Conservation (phyloP, 441 rosid species). For the Biscutella laevigata region DNA sequence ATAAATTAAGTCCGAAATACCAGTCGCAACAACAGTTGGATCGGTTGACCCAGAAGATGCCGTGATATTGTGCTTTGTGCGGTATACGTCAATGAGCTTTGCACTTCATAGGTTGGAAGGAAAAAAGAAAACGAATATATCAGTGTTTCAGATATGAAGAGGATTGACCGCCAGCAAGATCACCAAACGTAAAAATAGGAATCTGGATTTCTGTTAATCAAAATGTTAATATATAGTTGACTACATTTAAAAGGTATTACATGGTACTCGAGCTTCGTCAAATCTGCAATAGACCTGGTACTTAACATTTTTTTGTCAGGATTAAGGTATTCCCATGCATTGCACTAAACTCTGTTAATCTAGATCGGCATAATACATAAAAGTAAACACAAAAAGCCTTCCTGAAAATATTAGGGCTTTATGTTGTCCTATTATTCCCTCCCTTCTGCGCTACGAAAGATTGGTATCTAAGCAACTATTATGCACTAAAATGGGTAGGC, state of each 20-base stretch:
- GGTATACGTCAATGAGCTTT: conserved; percentile 79
- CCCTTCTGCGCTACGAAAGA: neutral
- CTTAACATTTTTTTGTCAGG: neutral
- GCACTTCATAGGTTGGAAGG: conserved; percentile 43
- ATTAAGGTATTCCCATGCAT: conserved; percentile 8
- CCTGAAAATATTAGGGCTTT: neutral
- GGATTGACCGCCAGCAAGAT: neutral
- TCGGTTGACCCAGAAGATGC: conserved; percentile 78
- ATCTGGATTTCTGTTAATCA: neutral
- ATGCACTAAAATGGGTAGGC: neutral
- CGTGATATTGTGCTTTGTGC: conserved; percentile 88
- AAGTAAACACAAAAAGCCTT: neutral
- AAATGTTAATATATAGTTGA: neutral
- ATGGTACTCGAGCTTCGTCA: conserved; percentile 12
- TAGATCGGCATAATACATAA: conserved; percentile 6
- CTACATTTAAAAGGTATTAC: conserved; percentile 4
- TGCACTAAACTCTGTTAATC: neutral
- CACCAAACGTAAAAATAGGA: conserved; percentile 6
- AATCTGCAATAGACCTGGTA: neutral
- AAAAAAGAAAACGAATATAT: neutral
- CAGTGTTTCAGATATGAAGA: neutral
- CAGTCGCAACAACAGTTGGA: conserved; percentile 84
- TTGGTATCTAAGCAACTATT: neutral
- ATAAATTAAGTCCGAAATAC: conserved; percentile 88
- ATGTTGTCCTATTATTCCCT: too few relatives aligned